Conservation (phyloP, 2,329 filamentous ascomycete species). For the Cordyceps pruinosa region DNA sequence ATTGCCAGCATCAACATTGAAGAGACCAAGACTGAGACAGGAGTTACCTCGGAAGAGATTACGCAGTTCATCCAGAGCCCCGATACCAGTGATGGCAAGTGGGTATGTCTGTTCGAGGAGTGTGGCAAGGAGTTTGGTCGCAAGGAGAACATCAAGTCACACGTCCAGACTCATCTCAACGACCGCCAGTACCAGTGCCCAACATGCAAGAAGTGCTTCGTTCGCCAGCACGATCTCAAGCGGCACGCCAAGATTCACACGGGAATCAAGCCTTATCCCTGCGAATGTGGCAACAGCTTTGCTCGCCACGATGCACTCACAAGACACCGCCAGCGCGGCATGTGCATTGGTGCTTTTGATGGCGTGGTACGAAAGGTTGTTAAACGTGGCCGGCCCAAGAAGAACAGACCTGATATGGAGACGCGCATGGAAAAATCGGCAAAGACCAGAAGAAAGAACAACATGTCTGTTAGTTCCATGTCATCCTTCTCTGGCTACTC, state of each 20-base stretch:
- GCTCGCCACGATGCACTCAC: conserved; percentile 93
- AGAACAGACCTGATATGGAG: conserved; percentile 52
- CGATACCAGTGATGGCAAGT: conserved; percentile 67
- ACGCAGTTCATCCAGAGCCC: conserved; percentile 66
- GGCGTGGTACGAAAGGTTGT: conserved; percentile 57
- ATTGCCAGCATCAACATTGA: conserved; percentile 58
- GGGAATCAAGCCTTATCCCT: conserved; percentile 90
- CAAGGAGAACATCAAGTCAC: conserved; percentile 97
- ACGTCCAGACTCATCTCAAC: conserved; percentile 95
- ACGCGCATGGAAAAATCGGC: conserved; percentile 51
- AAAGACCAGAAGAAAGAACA: conserved; percentile 48
- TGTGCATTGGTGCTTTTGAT: conserved; percentile 93
- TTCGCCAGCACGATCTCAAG: conserved; percentile 94
- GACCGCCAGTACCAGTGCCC: conserved; percentile 94
- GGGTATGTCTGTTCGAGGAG: conserved; percentile 67
- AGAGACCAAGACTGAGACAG: conserved; percentile 66
- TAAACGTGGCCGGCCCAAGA: conserved; percentile 58
- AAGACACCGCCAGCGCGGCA: conserved; percentile 86
- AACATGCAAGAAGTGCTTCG: conserved; percentile 90
- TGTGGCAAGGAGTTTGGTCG: conserved; percentile 91
- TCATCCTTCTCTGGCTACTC: conserved; percentile 51
- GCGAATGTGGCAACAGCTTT: conserved; percentile 90
- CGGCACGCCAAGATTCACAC: conserved; percentile 96
- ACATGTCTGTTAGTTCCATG: conserved; percentile 39
- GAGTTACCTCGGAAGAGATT: conserved; percentile 81